These are phyloP conservation scores for Podaxis sp. DNA, from an alignment of 768 basidiomycete genomes.

Conservation along the genomic window DNA sequence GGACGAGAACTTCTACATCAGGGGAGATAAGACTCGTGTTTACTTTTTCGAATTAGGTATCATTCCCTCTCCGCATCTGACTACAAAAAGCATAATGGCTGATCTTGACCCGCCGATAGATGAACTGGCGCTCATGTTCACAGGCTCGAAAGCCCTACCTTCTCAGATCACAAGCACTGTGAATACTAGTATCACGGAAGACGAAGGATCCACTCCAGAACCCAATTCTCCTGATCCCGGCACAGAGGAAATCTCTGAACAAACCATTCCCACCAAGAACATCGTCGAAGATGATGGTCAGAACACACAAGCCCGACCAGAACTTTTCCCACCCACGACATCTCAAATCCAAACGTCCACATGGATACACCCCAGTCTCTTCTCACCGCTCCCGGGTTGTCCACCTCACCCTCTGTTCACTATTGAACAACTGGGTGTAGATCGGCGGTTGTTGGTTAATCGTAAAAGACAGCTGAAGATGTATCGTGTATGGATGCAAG, in stretches of 20 bases:
- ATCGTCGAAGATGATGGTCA: background rate
- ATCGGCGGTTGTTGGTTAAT: constrained; percentile 89
- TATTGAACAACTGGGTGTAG: constrained; percentile 86
- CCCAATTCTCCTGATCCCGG: background rate
- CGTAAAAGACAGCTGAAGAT: constrained; percentile 94
- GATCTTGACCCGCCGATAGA: constrained; percentile 41
- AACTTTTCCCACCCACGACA: background rate
- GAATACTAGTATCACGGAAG: constrained; percentile 33
- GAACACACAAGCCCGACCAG: constrained; percentile 7
- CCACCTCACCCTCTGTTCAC: constrained; percentile 66
- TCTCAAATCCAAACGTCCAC: constrained; percentile 5
- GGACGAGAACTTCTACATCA: constrained; percentile 92
- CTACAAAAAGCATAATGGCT: background rate
- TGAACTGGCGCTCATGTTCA: constrained; percentile 78
- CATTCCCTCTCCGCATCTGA: constrained; percentile 14
- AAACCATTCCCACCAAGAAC: background rate
- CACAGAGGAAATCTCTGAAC: background rate
- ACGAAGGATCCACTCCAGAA: constrained; percentile 25
- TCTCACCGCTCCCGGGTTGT: constrained; percentile 28
- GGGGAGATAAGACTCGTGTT: constrained; percentile 96
- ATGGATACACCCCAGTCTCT: constrained; percentile 39
- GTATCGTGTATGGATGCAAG: constrained; percentile 97
- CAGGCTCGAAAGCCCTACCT: constrained; percentile 51
- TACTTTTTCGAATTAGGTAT: constrained; percentile 93
- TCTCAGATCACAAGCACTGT: constrained; percentile 27